These are phyloP conservation scores for Achaetomium macrosporum DNA, from an alignment of 2,329 filamentous ascomycete genomes.

Conservation along the genomic window DNA sequence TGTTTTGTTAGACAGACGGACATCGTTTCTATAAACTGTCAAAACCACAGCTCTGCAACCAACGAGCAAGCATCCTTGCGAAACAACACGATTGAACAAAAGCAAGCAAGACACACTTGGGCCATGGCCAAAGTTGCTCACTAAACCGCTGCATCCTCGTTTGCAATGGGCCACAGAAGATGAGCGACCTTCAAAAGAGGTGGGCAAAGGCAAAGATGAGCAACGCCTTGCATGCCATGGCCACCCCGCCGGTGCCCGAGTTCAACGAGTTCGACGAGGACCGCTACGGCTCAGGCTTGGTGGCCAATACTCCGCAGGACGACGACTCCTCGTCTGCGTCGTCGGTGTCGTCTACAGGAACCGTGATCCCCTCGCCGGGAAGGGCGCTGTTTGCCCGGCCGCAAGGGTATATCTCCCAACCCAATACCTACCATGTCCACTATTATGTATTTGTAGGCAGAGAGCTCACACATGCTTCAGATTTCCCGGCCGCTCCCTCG, in stretches of 20 bases:
- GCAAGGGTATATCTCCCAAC: constrained; percentile 48
- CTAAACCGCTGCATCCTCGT: background rate
- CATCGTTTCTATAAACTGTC: background rate
- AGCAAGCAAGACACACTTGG: too few species aligned
- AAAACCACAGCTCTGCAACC: background rate
- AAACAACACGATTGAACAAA: background rate
- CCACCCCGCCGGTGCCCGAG: constrained; percentile 13
- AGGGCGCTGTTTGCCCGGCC: constrained; percentile 68
- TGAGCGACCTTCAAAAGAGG: constrained; percentile 32
- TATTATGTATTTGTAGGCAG: background rate
- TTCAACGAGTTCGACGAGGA: constrained; percentile 32
- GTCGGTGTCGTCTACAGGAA: constrained; percentile 88
- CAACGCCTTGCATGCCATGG: constrained; percentile 15
- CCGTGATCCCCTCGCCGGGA: constrained; percentile 73
- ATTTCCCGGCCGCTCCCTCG: constrained; percentile 47
- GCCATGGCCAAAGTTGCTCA: background rate
- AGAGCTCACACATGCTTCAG: constrained; percentile 29
- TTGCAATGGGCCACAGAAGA: constrained; percentile 10
- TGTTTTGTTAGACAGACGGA: too few species aligned
- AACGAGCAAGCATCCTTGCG: background rate
- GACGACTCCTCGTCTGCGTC: constrained; percentile 71
- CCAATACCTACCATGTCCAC: background rate
- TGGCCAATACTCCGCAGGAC: constrained; percentile 42
- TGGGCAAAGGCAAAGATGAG: constrained; percentile 29
- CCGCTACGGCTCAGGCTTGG: constrained; percentile 18